These are phyloP conservation scores for Nepenthes mirabilis DNA, from an alignment of 148 eudicot genomes.

Conservation along the genomic window DNA sequence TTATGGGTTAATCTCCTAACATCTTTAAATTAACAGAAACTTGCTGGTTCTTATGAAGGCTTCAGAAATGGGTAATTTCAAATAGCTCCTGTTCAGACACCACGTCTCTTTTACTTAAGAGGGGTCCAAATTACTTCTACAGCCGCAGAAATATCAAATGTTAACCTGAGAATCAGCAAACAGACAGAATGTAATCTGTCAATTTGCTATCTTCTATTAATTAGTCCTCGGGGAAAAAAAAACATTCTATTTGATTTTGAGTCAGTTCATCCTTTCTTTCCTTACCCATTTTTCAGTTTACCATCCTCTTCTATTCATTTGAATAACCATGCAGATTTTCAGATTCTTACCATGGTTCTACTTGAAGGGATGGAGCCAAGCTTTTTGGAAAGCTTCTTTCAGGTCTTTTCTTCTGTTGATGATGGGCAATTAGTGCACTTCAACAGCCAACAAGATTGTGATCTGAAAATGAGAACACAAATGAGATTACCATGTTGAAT, in stretches of 20 bases:
- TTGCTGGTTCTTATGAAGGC: constrained; percentile 27
- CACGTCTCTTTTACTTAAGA: constrained; percentile 57
- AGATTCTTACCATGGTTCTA: constrained; percentile 43
- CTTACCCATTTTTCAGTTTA: neutral
- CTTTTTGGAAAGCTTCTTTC: constrained; percentile 68
- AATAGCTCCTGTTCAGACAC: constrained; percentile 64
- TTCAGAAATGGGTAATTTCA: constrained; percentile 60
- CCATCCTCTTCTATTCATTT: neutral
- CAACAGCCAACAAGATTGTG: constrained; percentile 37
- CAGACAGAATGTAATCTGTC: too few species aligned
- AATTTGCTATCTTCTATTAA: too few species aligned
- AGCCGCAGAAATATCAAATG: too few species aligned
- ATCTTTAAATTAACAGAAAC: too few species aligned
- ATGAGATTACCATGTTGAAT: too few species aligned
- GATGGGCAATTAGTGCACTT: constrained; percentile 54
- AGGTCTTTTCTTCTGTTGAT: constrained; percentile 48
- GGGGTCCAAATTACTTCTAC: constrained; percentile 90
- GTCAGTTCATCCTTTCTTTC: too few species aligned
- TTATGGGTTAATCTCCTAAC: too few species aligned
- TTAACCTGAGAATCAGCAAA: constrained; percentile 1
- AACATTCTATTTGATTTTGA: too few species aligned
- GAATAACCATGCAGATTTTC: neutral
- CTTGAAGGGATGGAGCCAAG: constrained; percentile 61
- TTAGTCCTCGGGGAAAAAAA: too few species aligned
- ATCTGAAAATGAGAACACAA: neutral